Evolutionary conservation across 768 basidiomycete species (phyloP), one percentile per base, ranked within the genome.

Genomic region (Lyophyllum atratum): DNA sequence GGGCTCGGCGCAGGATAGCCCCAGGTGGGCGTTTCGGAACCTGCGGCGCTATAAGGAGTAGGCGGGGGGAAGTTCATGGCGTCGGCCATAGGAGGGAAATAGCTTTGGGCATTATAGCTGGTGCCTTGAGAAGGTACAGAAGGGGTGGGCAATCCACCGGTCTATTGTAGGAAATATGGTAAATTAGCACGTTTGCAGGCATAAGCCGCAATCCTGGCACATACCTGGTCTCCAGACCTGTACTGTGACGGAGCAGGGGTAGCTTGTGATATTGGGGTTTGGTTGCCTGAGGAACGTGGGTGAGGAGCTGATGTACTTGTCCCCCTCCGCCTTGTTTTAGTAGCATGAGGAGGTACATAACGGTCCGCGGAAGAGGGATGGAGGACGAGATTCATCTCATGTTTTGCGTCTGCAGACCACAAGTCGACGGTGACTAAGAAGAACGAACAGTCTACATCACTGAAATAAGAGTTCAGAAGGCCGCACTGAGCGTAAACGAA

Each of bases 351-450:
- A 1, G 89, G 80, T n/a, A 84, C 78, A 70, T 86, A 89, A 50
- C 90, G 84, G 66, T 92, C 90, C 31, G 84, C 76, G 4, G 92
- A 85, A 0, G 89, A 89, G 0, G 94, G 92, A 67, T 94, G 93
- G 21, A 92, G 78, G 42, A 97, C 92, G 15, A 96, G 84, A 70
- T 96, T 96, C 77, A 89, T 89, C 67, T 96, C 92, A 28, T 86
- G 82, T 61, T 80, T 85, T 14, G 85, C 89, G 63, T 95, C 93
- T 43, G 79, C 80, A 0, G 92, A 92, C 91, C 93, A 96, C 2
- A 98, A 75, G 73, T 97, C 95, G n/a, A 93, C 93, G 17, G 92
- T 91, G 25, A 93, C 89, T 42, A 97, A 72, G 69, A 98, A 92
- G 73, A 94, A 95, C 1, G 91, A 90, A 59, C 81, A 86, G 70